Evolutionary conservation across 2,329 filamentous ascomycete genomes (phyloP), one percentile per base, ranked within the genome.

Genomic region (Microascus cirrosus): DNA sequence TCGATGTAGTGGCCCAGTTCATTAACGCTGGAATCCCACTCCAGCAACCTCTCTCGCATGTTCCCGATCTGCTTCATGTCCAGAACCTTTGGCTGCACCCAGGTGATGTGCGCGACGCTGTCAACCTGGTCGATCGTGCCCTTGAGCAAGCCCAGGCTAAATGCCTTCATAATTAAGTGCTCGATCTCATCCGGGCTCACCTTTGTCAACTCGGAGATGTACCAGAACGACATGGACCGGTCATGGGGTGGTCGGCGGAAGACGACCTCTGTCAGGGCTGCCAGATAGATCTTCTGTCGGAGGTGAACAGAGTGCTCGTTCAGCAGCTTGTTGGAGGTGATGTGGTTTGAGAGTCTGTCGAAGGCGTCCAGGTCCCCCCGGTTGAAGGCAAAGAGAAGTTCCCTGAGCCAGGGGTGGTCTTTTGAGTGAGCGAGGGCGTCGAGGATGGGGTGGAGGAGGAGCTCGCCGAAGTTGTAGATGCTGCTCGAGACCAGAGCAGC

Each of bases 381-480:
- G 78, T 99, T 99, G 79, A 96, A 99, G 59, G 94, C 92, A 68
- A 96, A 95, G 53, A 99, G 84, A n/a, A 99, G 85, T 51, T 96
- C 89, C 62, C 91, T 89, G 62, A 99, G 82, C 94, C 94, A 99
- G 56, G 85, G 79, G 69, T 95, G 83, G 50, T 86, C 81, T 25
- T 87, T 85, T 65, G 86, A 83, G 67, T 79, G 79, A 25, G 70
- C 69, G 56, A 99, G 83, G 22, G 88, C 86, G 68, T 96, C 89
- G 62, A 99, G 85, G 68, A 99, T 95, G 3, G 94, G 94, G 71
- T 99, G 94, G 64, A 99, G 83, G 35, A 99, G 84, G n/a, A 99
- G 86, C 78, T 99, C 94, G 71, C 94, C 94, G 66, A 99, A 99
- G 78, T 99, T 99, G 83, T 99, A 97, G 76, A 97, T 99, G 66